Conservation (phyloP, 352 stramenopile genomes). For the Phytopythium ostracodes region DNA sequence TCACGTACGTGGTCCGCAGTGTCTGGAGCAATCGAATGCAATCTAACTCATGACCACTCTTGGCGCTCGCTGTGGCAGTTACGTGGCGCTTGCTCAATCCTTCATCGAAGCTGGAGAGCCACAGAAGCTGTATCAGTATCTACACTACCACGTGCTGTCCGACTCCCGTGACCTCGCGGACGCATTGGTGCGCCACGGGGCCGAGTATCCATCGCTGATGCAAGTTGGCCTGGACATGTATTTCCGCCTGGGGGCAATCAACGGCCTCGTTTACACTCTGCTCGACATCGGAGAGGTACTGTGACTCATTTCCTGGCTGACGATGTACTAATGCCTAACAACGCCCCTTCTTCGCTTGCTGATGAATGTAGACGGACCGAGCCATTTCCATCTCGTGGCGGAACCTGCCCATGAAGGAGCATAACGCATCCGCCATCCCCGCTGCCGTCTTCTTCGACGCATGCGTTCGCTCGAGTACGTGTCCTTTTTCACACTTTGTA, state of each 20-base stretch:
- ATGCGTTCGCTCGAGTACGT: slow-evolving; percentile 25
- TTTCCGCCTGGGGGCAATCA: slow-evolving; percentile 42
- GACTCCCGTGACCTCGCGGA: slow-evolving; percentile 60
- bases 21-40: neutral
- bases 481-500: neutral
- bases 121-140: slow-evolving; percentile 58
- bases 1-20: slow-evolving; percentile 39
- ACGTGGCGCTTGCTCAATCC: slow-evolving; percentile 43
- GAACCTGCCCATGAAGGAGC: slow-evolving; percentile 33
- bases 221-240: slow-evolving; percentile 72
- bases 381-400: slow-evolving; percentile 46
- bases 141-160: slow-evolving; percentile 51
- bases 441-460: slow-evolving; percentile 46
- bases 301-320: too few relatives aligned
- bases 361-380: slow-evolving; percentile 25
- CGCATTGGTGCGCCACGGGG: slow-evolving; percentile 32
- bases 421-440: slow-evolving; percentile 34
- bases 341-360: neutral
- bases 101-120: slow-evolving; percentile 41
- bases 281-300: slow-evolving; percentile 50
- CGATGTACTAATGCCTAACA: slow-evolving; percentile 1
- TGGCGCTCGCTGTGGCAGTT: slow-evolving; percentile 22
- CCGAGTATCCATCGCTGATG: slow-evolving; percentile 25
- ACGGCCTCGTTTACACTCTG: slow-evolving; percentile 39
- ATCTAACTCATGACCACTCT: neutral